Conservation (phyloP, 441 rosid genomes). For the Omphalea diandra region DNA sequence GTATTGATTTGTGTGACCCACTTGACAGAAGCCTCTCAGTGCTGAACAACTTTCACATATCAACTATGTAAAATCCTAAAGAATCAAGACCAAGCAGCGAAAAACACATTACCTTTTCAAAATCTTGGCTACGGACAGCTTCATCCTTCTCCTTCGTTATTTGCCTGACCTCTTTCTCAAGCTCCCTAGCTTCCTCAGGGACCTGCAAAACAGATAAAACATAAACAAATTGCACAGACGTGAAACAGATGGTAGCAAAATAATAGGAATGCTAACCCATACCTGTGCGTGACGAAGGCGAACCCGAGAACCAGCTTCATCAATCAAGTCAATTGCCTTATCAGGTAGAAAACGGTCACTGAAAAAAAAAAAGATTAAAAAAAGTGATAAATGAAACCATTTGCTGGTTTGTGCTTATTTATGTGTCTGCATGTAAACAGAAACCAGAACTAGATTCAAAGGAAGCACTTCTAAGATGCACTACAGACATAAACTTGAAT, state of each 20-base stretch:
- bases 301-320: slow-evolving; percentile 99
- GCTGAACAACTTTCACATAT: background rate
- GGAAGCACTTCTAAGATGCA: background rate
- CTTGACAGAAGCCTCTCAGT: background rate
- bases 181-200: slow-evolving; percentile 98
- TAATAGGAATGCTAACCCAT: slow-evolving; percentile 16
- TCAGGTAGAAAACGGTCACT: slow-evolving; percentile 99
- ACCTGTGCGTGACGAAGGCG: slow-evolving; percentile 95
- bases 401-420: background rate
- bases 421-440: too few species aligned
- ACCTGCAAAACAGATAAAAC: slow-evolving; percentile 45
- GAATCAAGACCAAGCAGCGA: background rate
- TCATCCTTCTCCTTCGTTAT: slow-evolving; percentile 94
- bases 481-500: too few species aligned
- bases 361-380: slow-evolving; percentile 21
- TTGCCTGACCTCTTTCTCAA: slow-evolving; percentile 92
- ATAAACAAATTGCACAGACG: background rate
- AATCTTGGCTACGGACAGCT: slow-evolving; percentile 95
- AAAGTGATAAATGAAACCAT: background rate
- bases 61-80: background rate
- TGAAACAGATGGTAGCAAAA: background rate
- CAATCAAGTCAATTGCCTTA: slow-evolving; percentile 96
- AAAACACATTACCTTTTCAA: slow-evolving; percentile 65
- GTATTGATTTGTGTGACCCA: background rate
- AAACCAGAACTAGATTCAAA: too few species aligned